Evolutionary conservation across 768 basidiomycete genomes (phyloP).

Genomic region (Lentinula aciculospora): DNA sequence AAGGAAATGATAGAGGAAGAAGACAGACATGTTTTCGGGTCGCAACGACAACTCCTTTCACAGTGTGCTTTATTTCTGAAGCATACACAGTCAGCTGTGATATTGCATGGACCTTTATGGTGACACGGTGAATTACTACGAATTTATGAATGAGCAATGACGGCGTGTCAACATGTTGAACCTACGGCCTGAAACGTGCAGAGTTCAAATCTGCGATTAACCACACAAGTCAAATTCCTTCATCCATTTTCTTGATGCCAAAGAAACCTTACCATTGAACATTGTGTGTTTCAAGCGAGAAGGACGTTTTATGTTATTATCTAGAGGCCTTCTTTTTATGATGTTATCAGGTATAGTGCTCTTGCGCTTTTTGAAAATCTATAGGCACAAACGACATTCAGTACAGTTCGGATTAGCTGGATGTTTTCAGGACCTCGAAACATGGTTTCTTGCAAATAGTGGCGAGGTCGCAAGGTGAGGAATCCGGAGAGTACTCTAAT

Average conservation of each 20-base stretch:
- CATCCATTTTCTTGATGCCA: too few relatives aligned
- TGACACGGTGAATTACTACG: conserved; percentile 43
- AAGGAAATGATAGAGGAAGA: background rate
- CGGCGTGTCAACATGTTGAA: too few relatives aligned
- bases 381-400: background rate
- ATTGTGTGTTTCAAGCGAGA: background rate
- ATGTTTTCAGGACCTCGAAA: conserved; percentile 36
- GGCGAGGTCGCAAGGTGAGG: conserved; percentile 49
- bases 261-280: background rate
- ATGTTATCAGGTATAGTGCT: conserved; percentile 13
- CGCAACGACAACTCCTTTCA: conserved; percentile 49
- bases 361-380: conserved; percentile 24
- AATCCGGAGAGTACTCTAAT: conserved; percentile 37
- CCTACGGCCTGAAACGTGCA: background rate
- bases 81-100: conserved; percentile 41
- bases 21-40: conserved; percentile 35
- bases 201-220: background rate
- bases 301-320: background rate
- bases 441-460: conserved; percentile 54
- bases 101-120: conserved; percentile 52
- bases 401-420: background rate
- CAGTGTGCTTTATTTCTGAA: conserved; percentile 46
- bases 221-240: background rate
- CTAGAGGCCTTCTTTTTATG: background rate
- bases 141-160: background rate